Evolutionary conservation across 1,139 yeast genomes (phyloP).

Genomic region (Sugiyamaella sp.): DNA sequence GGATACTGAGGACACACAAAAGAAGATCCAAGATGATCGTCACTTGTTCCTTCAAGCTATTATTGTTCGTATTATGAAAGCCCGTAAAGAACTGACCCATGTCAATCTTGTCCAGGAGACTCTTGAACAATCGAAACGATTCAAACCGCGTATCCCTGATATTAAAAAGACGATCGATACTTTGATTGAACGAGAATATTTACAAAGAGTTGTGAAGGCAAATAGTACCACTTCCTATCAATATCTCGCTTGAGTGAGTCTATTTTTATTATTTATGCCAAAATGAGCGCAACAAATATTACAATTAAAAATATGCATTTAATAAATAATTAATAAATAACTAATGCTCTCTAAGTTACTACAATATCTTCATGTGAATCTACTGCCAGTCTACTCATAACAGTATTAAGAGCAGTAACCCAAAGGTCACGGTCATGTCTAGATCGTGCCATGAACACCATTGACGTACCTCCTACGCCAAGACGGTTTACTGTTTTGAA

Average conservation of each 20-base stretch:
- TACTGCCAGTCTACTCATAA: conserved; percentile 58
- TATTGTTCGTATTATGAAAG: conserved; percentile 95
- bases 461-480: conserved; percentile 68
- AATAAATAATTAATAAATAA: conserved; percentile 2
- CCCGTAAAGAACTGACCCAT: conserved; percentile 78
- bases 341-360: conserved; percentile 16
- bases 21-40: conserved; percentile 85
- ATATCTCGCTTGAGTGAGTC: conserved; percentile 61
- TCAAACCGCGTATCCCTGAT: conserved; percentile 82
- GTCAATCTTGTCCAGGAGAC: conserved; percentile 85
- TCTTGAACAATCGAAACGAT: conserved; percentile 82
- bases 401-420: conserved; percentile 67
- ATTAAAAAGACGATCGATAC: conserved; percentile 85
- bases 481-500: conserved; percentile 47
- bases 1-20: conserved; percentile 80
- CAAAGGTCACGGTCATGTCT: conserved; percentile 82
- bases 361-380: conserved; percentile 33
- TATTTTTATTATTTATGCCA: conserved; percentile 7
- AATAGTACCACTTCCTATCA: conserved; percentile 49
- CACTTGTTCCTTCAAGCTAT: conserved; percentile 88
- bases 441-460: conserved; percentile 80
- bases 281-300: background rate
- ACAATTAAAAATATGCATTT: conserved; percentile 4
- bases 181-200: conserved; percentile 83
- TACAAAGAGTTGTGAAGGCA: conserved; percentile 60